Conservation (phyloP, 495 filamentous ascomycete genomes). For the Aeminium ludgeri region DNA sequence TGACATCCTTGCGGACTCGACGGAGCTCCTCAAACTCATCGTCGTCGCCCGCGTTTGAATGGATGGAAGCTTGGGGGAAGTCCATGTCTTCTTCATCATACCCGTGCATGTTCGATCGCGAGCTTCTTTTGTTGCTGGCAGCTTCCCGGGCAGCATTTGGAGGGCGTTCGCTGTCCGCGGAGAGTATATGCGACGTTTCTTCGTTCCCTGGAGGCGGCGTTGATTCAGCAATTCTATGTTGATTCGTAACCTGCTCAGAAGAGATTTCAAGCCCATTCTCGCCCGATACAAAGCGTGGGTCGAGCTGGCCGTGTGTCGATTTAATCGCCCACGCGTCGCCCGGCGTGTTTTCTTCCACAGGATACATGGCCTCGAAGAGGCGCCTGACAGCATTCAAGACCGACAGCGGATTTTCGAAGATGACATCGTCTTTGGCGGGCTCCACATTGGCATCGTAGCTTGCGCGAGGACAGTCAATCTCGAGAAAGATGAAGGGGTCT, state of each 20-base stretch:
- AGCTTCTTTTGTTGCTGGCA: background rate
- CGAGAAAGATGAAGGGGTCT: conserved; percentile 58
- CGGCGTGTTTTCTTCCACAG: background rate
- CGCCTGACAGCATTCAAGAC: conserved; percentile 37
- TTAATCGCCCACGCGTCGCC: too few relatives aligned
- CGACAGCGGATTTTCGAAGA: conserved; percentile 47
- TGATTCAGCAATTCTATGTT: too few relatives aligned
- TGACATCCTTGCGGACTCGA: conserved; percentile 9
- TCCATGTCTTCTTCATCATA: conserved; percentile 15
- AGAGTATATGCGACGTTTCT: too few relatives aligned
- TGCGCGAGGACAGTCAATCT: conserved; percentile 49
- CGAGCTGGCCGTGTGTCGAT: too few relatives aligned
- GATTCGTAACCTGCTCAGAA: too few relatives aligned
- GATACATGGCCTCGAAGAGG: conserved; percentile 41
- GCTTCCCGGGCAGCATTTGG: too few relatives aligned
- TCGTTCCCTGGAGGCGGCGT: too few relatives aligned
- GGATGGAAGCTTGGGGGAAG: conserved; percentile 3
- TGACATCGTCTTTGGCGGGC: conserved; percentile 73
- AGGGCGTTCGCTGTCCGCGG: too few relatives aligned
- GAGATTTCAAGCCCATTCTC: too few relatives aligned
- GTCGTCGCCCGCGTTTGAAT: conserved; percentile 6
- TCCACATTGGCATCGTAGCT: conserved; percentile 84
- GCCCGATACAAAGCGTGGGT: too few relatives aligned
- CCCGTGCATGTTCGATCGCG: conserved; percentile 17
- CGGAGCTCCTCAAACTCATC: conserved; percentile 15